Base-by-base conservation (phyloP, 139 green algal genomes). In the Picochlorum sp. region DNA sequence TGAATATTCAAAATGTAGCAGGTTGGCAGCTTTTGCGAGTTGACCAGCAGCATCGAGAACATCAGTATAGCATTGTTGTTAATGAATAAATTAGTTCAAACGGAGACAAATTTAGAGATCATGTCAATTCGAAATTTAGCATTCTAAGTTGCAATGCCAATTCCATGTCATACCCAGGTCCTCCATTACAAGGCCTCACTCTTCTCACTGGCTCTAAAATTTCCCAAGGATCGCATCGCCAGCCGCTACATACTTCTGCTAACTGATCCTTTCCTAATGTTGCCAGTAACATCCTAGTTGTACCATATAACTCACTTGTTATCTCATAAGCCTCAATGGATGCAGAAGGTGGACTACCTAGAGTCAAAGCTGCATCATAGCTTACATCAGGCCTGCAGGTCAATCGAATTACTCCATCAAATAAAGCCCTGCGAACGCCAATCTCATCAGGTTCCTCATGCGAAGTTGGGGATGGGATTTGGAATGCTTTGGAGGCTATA, bases 221-320 rank as follows among this genome's bases (percentile, higher is more conserved):
- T 16, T 79, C 54, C 45, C 54, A 78, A 47, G 76, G 72, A 28
- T 72, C 50, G 33, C 58, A 70, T 18, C 44, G 29, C 70, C 67
- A 73, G n/a, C 70, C 70, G 31, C 39, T 50, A 35, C 67, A 77
- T 24, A 76, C 70, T 16, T 71, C 59, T 9, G 30, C 18, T 29
- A 78, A 60, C 31, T 77, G 60, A 18, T 61, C 55, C 18, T 57
- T 24, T 22, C 30, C n/a, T 39, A 78, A 54, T 12, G 56, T 55
- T 25, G 70, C 70, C 57, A 78, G 50, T 57, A 78, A 53, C 70
- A 78, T 78, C 31, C 70, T 59, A 32, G 55, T 50, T 29, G 33
- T 55, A 7, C 66, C 70, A 28, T 78, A 78, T 28, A 77, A 53
- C 43, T 78, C 67, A 12, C 36, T 31, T 0, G 55, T 55, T 3